Base-by-base conservation (phyloP, 495 filamentous ascomycete genomes). In the Achaetomiella virescens region DNA sequence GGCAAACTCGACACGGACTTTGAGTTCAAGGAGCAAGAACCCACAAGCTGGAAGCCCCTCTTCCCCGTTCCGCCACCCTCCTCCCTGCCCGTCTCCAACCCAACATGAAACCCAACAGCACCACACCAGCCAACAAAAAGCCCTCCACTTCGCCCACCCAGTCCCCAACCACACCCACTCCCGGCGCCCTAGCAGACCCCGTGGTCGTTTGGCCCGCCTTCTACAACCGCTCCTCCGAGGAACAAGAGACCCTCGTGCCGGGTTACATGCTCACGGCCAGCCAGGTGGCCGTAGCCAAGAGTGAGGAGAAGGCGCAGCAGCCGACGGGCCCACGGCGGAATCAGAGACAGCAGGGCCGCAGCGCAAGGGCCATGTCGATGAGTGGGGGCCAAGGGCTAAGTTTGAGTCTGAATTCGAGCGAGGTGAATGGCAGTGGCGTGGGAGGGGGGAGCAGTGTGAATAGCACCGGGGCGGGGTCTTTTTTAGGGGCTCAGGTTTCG, bases 131-230 rank as follows among this genome's bases (percentile, higher is more conserved):
- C 1, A 3, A 37, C 35, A 50, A 29, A 35, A 6, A 33, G 35
- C 9, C 11, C 44, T 15, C 11, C 9, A 36, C 24, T 14, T 45
- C 9, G 22, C 0, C 25, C 15, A 43, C 18, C 9, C 12, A 4
- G 24, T 11, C 27, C 27, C 27, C 27, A 31, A 31, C 27, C 4
- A 5, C n/a, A n/a, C n/a, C n/a, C n/a, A 1, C 27, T 2, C 27
- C 15, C 42, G 12, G 6, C 11, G 11, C 9, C 47, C 31, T 8
- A 20, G 33, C 29, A 4, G 18, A 56, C 14, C 27, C 12, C 20
- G 18, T 51, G 12, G 59, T 52, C 12, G 25, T 66, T 49, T 66
- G 62, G 64, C 57, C 64, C 0, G 49, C 44, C 20, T 65, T 66
- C 14, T 33, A 48, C 29, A 29, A 37, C 33, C 22, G 24, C 3